Evolutionary conservation across 129 eudicot genomes (phyloP).

Genomic region (Pseudognaphalium luteoalbum): DNA sequence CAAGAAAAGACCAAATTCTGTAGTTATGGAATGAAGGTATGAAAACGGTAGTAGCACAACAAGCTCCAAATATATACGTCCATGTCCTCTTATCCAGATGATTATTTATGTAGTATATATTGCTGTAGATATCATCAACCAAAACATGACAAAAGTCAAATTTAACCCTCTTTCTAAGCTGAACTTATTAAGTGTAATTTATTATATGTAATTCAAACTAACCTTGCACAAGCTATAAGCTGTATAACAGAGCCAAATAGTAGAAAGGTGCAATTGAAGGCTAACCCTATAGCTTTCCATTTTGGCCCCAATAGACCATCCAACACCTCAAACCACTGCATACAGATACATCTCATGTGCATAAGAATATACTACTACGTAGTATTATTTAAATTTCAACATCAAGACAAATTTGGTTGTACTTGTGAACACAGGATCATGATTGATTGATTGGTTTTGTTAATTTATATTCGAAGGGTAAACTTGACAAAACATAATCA

Average conservation of each 20-base stretch:
- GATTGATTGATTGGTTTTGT: not conserved
- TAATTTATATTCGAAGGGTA: not conserved
- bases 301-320: slow-evolving; percentile 72
- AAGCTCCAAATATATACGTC: slow-evolving; percentile 79
- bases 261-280: slow-evolving; percentile 71
- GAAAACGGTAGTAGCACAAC: slow-evolving; percentile 78
- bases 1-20: slow-evolving; percentile 75
- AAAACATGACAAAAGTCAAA: not conserved
- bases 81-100: slow-evolving; percentile 74
- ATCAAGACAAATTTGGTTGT: no score
- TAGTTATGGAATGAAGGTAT: slow-evolving; percentile 72
- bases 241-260: slow-evolving; percentile 79
- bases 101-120: slow-evolving; percentile 74
- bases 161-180: not conserved
- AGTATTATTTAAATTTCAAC: no score
- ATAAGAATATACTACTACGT: not conserved
- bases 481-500: not conserved
- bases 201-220: not conserved
- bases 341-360: slow-evolving; percentile 12
- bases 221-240: slow-evolving; percentile 93
- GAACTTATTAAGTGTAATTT: not conserved
- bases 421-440: not conserved
- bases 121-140: slow-evolving; percentile 41
- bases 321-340: slow-evolving; percentile 83
- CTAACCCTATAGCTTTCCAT: slow-evolving; percentile 72